A percentile compares a stretch with the other conserved stretches of the same genome.
Evolutionary conservation across 1,284 basidiomycete genomes (phyloP).

Genomic region (Chalciporus sp.): DNA sequence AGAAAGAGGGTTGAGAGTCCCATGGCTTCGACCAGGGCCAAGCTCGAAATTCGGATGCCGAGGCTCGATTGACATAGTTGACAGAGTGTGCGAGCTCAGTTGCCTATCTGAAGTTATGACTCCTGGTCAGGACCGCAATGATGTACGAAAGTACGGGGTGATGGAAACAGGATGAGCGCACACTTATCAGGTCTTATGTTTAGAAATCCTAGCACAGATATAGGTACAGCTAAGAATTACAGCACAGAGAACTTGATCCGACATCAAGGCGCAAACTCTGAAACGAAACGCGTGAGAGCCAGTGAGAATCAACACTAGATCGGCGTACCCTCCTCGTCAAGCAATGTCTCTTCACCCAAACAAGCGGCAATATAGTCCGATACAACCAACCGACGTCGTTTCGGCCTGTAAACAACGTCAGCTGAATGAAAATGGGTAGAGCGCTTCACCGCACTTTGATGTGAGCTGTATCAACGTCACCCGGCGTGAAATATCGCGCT

Average conservation of each 20-base stretch:
- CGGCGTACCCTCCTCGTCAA: conserved; percentile 71
- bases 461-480: conserved; percentile 70
- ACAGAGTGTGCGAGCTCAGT: neutral
- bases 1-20: neutral
- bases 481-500: conserved; percentile 72
- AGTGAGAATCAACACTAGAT: neutral
- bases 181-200: neutral
- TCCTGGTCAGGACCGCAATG: neutral
- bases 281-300: conserved; percentile 6
- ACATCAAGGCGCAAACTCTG: conserved; percentile 26
- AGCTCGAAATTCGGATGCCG: neutral
- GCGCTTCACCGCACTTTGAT: conserved; percentile 52
- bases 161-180: neutral
- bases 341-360: conserved; percentile 75
- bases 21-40: neutral
- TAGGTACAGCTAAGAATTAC: neutral
- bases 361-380: conserved; percentile 77
- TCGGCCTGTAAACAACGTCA: conserved; percentile 52
- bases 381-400: conserved; percentile 76
- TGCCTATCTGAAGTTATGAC: neutral
- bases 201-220: neutral
- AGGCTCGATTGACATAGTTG: neutral
- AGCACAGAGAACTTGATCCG: neutral
- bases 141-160: neutral
- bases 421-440: neutral